Base-by-base conservation (phyloP, 169 alveolate genomes). In the Eimeria nieschulzi region DNA sequence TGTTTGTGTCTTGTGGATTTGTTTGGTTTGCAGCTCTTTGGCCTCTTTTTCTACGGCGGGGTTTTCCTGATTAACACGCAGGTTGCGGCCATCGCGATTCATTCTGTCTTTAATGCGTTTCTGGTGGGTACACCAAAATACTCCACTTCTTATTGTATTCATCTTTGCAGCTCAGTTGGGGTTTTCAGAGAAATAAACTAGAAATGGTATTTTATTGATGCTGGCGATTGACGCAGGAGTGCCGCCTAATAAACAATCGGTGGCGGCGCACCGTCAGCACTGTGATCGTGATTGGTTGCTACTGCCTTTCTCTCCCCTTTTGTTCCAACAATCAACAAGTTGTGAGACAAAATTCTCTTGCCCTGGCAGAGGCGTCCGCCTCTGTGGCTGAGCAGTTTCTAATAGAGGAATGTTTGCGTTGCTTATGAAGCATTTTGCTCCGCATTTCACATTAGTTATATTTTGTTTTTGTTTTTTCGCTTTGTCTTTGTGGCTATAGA, bases 21-120 rank as follows among this genome's bases (percentile, higher is more conserved):
- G 56, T 21, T 55, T 53, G 53, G 53, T 13, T 7, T 73, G 86
- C 92, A 86, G 92, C 79, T 86, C 9, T 86, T 86, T n/a, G 92
- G 76, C 55, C 82, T 86, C 54, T 86, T 86, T 39, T 72, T 86
- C 72, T 86, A 68, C 86, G 92, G 92, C 53, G 92, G 86, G 23
- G 83, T 86, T 73, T 86, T 86, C 92, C 76, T 86, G 6, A 76
- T 86, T 9, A 86, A 86, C 78, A 86, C 92, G 64, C 92, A 86
- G 54, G 86, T 86, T 53, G 92, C 92, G 53, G 92, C 92, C 26
- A 72, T 86, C 54, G 83, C 86, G 21, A 59, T 86, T 51, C 83
- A 72, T 64, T 51, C 79, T 55, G 83, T 86, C 23, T 71, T 86
- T 53, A 86, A 72, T 55, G 83, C 83, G 54, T 66, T 86, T 7